phyloP scores from a whole-genome alignment of 768 basidiomycete species.

The Auricularia sp. region DNA sequence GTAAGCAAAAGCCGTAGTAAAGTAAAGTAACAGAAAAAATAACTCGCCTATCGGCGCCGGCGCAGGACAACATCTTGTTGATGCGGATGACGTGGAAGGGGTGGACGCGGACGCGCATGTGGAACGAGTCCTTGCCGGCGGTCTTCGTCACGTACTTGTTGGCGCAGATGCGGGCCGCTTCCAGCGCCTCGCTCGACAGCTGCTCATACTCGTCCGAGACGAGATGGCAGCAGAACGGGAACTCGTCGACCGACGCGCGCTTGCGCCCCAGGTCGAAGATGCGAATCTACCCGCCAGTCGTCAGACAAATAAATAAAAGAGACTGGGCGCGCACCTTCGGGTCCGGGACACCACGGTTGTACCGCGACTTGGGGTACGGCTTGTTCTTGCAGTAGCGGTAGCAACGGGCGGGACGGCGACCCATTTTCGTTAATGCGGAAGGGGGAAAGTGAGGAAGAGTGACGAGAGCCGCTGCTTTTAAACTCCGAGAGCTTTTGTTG shows the following conservation, averaged over 20 bases:
- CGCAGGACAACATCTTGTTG: slow-evolving; percentile 99
- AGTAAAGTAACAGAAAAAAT: too few relatives aligned
- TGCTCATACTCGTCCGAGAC: slow-evolving; percentile 99
- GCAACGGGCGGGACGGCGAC: slow-evolving; percentile 95
- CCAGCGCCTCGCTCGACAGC: slow-evolving; percentile 87
- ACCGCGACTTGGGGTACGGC: slow-evolving; percentile 90
- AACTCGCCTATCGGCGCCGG: slow-evolving; percentile 88
- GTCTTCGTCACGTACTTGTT: slow-evolving; percentile 99
- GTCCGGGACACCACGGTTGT: slow-evolving; percentile 98
- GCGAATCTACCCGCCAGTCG: slow-evolving; percentile 55
- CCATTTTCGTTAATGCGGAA: slow-evolving; percentile 46
- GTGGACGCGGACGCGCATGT: slow-evolving; percentile 91
- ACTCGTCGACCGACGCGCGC: slow-evolving; percentile 93
- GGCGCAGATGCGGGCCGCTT: slow-evolving; percentile 97
- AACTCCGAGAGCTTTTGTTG: not conserved
- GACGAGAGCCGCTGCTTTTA: not conserved
- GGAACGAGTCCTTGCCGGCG: slow-evolving; percentile 97
- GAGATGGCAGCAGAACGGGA: slow-evolving; percentile 93
- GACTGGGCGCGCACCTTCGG: slow-evolving; percentile 55
- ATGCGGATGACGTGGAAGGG: slow-evolving; percentile 98
- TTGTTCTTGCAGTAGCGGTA: slow-evolving; percentile 99
- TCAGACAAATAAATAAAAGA: not conserved
- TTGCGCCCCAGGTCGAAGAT: slow-evolving; percentile 96
- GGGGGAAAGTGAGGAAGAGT: not conserved
- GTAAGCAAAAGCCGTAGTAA: not conserved